Evolutionary conservation across 768 basidiomycete genomes (phyloP).

Genomic region (Suillus sp.): DNA sequence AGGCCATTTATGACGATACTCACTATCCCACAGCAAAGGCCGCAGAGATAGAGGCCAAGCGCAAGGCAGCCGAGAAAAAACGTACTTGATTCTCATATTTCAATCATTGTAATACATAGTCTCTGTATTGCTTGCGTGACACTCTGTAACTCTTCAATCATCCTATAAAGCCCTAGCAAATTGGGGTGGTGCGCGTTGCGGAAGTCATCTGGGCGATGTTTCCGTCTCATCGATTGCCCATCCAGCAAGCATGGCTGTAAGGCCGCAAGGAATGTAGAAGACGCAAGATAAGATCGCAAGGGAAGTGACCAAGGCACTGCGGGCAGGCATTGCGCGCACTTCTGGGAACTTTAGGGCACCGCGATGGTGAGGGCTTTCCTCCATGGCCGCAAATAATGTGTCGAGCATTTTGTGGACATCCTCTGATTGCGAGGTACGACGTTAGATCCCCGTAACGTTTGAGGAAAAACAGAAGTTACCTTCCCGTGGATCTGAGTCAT

Average conservation of each 20-base stretch:
- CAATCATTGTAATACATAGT: slow-evolving; percentile 1
- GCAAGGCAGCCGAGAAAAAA: slow-evolving; percentile 38
- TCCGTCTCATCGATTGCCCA: slow-evolving; percentile 1
- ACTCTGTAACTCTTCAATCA: neutral
- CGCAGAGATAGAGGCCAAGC: slow-evolving; percentile 64
- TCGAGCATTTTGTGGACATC: slow-evolving; percentile 6
- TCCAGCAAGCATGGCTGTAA: neutral
- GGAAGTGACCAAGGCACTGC: neutral
- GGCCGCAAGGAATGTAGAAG: slow-evolving; percentile 2
- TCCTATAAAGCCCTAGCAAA: neutral
- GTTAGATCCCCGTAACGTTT: neutral
- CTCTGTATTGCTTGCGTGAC: neutral
- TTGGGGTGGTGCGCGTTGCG: neutral
- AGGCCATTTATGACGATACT: slow-evolving; percentile 1
- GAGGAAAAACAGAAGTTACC: neutral
- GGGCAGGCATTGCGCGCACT: neutral
- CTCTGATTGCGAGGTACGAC: neutral
- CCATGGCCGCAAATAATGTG: slow-evolving; percentile 1
- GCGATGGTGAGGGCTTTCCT: neutral
- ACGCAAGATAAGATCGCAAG: neutral
- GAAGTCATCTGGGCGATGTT: neutral
- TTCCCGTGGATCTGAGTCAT: neutral
- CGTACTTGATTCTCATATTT: slow-evolving; percentile 31
- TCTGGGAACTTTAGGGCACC: neutral
- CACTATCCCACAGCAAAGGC: slow-evolving; percentile 52